Evolutionary conservation across 192 early-diverging fungal species (phyloP).

Genomic region (Neocallimastix lanati): DNA sequence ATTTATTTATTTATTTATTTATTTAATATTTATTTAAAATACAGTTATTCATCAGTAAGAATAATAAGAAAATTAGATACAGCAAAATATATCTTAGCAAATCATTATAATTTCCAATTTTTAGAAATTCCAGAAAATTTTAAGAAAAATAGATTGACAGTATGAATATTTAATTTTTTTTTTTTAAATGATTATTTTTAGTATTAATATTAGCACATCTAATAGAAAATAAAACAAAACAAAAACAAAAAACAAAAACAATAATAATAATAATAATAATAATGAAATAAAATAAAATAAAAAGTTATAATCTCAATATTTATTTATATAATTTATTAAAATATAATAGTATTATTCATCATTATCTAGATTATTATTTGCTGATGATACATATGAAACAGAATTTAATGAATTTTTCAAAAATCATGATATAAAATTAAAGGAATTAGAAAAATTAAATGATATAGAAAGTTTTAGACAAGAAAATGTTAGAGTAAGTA

Average conservation of each 20-base stretch:
- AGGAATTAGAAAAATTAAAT: background rate
- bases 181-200: too few relatives aligned
- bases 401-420: background rate
- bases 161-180: too few relatives aligned
- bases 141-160: conserved; percentile 31
- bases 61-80: conserved; percentile 60
- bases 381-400: conserved; percentile 6
- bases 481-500: background rate
- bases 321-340: too few relatives aligned
- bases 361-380: conserved; percentile 56
- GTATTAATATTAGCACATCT: too few relatives aligned
- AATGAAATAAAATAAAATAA: too few relatives aligned
- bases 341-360: conserved; percentile 56
- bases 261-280: too few relatives aligned
- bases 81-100: conserved; percentile 41
- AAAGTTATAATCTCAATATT: too few relatives aligned
- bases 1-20: too few relatives aligned
- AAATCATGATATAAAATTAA: background rate
- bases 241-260: too few relatives aligned
- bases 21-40: too few relatives aligned
- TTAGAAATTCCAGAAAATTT: conserved; percentile 34
- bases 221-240: too few relatives aligned
- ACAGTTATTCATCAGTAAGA: conserved; percentile 55
- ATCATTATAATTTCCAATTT: conserved; percentile 61
- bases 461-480: background rate